These are phyloP conservation scores for Herpetospermum pedunculosum DNA, from an alignment of 306 rosid species.

Conservation along the genomic window DNA sequence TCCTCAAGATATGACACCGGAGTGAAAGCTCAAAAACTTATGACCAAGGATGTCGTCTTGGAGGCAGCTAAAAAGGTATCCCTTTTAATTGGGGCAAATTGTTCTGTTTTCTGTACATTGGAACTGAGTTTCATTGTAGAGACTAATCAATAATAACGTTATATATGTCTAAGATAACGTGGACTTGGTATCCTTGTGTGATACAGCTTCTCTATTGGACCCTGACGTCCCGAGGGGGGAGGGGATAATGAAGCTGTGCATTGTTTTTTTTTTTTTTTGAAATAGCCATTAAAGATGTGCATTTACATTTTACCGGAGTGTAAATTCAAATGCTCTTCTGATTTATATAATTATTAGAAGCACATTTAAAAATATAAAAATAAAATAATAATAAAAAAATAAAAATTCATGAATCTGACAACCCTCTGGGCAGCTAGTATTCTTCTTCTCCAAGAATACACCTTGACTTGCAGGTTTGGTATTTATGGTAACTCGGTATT, in stretches of 20 bases:
- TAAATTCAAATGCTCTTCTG: not conserved
- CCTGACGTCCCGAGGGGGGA: not conserved
- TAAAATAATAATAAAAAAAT: no score
- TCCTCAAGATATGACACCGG: conserved; percentile 87
- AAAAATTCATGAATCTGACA: not conserved
- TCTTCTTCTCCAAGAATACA: not conserved
- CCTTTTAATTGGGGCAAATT: not conserved
- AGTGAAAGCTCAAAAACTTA: conserved; percentile 60
- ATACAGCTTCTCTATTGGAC: not conserved
- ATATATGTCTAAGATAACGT: not conserved
- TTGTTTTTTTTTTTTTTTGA: no score
- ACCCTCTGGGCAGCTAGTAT: not conserved
- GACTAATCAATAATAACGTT: not conserved
- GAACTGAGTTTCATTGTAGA: not conserved
- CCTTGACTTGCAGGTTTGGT: not conserved
- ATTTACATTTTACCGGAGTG: not conserved
- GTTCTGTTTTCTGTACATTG: conserved; percentile 7
- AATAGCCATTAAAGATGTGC: no score
- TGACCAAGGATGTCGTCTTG: conserved; percentile 70
- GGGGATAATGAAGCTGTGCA: not conserved
- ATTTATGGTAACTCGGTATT: not conserved
- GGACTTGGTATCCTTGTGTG: not conserved
- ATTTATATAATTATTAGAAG: not conserved
- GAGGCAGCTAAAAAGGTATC: conserved; percentile 64
- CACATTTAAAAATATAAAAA: no score